Evolutionary conservation across 2,329 filamentous ascomycete genomes (phyloP), one percentile per base, ranked within the genome.

Genomic region (Pseudogymnoascus sp.): DNA sequence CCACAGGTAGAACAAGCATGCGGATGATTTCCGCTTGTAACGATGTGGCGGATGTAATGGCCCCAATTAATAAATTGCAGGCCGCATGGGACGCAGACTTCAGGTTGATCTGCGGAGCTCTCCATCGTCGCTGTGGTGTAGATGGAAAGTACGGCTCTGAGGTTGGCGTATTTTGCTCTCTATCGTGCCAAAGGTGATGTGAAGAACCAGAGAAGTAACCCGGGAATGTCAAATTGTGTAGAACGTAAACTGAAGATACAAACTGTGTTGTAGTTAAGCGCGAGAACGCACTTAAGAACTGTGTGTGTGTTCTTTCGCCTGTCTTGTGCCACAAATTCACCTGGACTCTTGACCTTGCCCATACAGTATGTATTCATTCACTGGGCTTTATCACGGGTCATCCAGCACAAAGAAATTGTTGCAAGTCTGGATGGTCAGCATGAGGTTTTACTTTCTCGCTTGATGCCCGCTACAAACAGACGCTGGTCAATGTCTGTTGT

Each of bases 1-100:
- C 59, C 61, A 14, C 66, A 68, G 18, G 63, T 43, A 6, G 25
- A 9, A 30, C 66, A 68, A 28, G 39, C 57, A 12, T 54, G 47
- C 11, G 63, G 57, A 20, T 63, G 63, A 2, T 47, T 28, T 3
- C 37, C 33, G 12, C 36, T 47, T 3, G 30, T 28, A 1, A 64
- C 11, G 50, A 66, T 65, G 54, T 68, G 66, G 2, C 58, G 9
- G 12, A 66, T 62, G 14, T 54, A 61, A 0, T 25, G 43, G 8
- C 58, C 12, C 33, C 41, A 66, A 7, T 33, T 28, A 1, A 9
- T 4, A 20, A 54, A 33, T n/a, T 33, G 9, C 9, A 7, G 28
- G 5, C 30, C 28, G 6, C 47, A 54, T 7, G n/a, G 28, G 7
- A 8, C 11, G 28, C 47, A 54, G 4, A 20, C 9, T 28, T 54